A percentile compares a stretch with the other conserved stretches of the same genome.
Conservation (phyloP, 306 rosid species). For the Corylus avellana region DNA sequence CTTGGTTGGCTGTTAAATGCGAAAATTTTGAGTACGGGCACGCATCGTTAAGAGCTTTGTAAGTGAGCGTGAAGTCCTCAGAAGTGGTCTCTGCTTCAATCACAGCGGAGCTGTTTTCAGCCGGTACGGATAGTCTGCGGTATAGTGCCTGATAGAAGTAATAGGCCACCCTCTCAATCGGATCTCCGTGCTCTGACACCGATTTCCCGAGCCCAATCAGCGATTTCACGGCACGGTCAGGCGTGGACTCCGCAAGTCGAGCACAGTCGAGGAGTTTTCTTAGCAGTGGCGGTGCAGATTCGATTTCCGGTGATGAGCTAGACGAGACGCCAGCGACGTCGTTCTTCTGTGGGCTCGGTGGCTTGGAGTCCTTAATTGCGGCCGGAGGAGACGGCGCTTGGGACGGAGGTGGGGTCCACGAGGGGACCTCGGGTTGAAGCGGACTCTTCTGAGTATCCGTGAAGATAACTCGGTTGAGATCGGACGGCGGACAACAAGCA, state of each 20-base stretch:
- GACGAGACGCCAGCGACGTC: slow-evolving; percentile 37
- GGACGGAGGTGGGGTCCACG: slow-evolving; percentile 46
- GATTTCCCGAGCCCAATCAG: slow-evolving; percentile 54
- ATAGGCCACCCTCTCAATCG: slow-evolving; percentile 64
- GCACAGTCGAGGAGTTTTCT: slow-evolving; percentile 73
- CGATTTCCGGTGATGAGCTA: slow-evolving; percentile 44
- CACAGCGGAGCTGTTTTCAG: slow-evolving; percentile 22
- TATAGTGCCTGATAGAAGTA: slow-evolving; percentile 68
- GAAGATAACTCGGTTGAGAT: slow-evolving; percentile 67
- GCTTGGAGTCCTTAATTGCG: slow-evolving; percentile 35
- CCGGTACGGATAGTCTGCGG: slow-evolving; percentile 33
- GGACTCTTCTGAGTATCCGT: slow-evolving; percentile 40
- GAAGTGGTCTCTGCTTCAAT: slow-evolving; percentile 29
- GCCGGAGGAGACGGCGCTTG: slow-evolving; percentile 34
- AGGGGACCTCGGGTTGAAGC: slow-evolving; percentile 32
- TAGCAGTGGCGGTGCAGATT: slow-evolving; percentile 65
- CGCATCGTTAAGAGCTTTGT: slow-evolving; percentile 87
- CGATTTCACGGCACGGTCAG: slow-evolving; percentile 61
- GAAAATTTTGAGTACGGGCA: slow-evolving; percentile 95
- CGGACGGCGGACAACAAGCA: slow-evolving; percentile 56
- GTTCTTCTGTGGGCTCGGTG: slow-evolving; percentile 16
- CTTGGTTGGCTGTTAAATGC: slow-evolving; percentile 93
- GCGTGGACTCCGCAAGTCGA: slow-evolving; percentile 43
- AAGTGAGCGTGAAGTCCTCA: slow-evolving; percentile 70
- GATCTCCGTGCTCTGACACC: slow-evolving; percentile 75